phyloP scores from a whole-genome alignment of 2,329 filamentous ascomycete genomes.

The Didymella sp. region DNA sequence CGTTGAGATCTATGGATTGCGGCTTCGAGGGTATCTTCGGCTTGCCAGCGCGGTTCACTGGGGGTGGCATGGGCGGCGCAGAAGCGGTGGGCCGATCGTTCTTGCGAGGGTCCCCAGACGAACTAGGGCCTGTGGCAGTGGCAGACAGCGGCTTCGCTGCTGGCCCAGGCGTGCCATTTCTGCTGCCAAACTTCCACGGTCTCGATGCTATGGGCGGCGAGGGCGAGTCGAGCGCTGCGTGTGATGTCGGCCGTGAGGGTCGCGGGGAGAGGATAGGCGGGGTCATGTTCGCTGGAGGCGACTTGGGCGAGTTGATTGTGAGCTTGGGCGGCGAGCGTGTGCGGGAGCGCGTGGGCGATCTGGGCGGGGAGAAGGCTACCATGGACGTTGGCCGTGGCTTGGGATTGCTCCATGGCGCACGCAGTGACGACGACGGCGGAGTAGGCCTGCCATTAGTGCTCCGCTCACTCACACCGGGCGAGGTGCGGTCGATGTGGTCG shows the following conservation, averaged over 20 bases:
- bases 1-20: conserved; percentile 36
- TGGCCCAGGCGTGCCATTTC: conserved; percentile 50
- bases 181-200: conserved; percentile 50
- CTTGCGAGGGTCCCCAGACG: conserved; percentile 41
- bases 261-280: conserved; percentile 44
- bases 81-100: conserved; percentile 50
- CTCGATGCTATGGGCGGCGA: conserved; percentile 24
- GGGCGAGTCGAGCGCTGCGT: conserved; percentile 37
- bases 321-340: conserved; percentile 68
- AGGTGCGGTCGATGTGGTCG: conserved; percentile 30
- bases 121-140: conserved; percentile 21
- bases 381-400: conserved; percentile 57
- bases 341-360: conserved; percentile 54
- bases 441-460: conserved; percentile 41
- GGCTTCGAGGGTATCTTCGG: conserved; percentile 66
- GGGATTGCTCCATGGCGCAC: conserved; percentile 46
- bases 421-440: conserved; percentile 47
- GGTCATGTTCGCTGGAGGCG: conserved; percentile 59
- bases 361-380: conserved; percentile 56
- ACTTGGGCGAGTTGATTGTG: conserved; percentile 72
- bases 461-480: conserved; percentile 48
- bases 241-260: conserved; percentile 37
- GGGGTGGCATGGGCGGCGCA: conserved; percentile 64
- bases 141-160: conserved; percentile 47
- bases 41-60: conserved; percentile 82